Evolutionary conservation across 2,329 filamentous ascomycete species (phyloP), one percentile per base, ranked within the genome.

Genomic region (Pseudomassariella vexata): DNA sequence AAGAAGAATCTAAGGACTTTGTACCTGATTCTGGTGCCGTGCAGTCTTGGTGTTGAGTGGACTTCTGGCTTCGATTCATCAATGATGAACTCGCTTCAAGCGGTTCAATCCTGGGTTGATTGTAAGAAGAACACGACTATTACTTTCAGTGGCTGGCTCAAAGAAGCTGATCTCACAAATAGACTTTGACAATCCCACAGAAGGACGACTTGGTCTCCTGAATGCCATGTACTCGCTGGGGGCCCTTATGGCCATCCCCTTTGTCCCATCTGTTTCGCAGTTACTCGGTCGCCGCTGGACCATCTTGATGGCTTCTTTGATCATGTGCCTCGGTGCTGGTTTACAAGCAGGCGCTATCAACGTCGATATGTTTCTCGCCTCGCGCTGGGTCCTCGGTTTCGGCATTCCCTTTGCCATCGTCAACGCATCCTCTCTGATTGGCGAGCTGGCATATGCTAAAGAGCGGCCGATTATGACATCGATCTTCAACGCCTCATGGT

Each of bases 401-500:
- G 59, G 63, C 8, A 48, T 67, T 32, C 58, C 68, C 25, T 65
- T 60, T 41, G 22, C 62, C 10, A 40, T 63, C 24, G 60, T 66
- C 30, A 50, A 65, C 33, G 34, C 27, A 9, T 46, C 48, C 9
- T 56, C 67, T 1, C 54, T 75, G 38, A 63, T 76, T 12, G 70
- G 68, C 45, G 72, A 76, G 42, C 52, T 76, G 15, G 63, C 60
- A 3, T 66, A 75, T 44, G 69, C 70, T 3, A 71, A 70, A 45
- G 68, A 75, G 48, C 65, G 71, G 34, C 51, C 68, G 0, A 60
- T 67, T 19, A 47, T 74, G 42, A 73, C 68, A 2, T 70, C 67
- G 3, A 55, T 76, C 3, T 75, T 74, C 56, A 73, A 73, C 35
- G 62, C 68, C 1, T 72, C 64, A 2, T 72, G 64, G 51, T 70